Evolutionary conservation across 306 rosid species (phyloP).

Genomic region (Cucurbita maxima): DNA sequence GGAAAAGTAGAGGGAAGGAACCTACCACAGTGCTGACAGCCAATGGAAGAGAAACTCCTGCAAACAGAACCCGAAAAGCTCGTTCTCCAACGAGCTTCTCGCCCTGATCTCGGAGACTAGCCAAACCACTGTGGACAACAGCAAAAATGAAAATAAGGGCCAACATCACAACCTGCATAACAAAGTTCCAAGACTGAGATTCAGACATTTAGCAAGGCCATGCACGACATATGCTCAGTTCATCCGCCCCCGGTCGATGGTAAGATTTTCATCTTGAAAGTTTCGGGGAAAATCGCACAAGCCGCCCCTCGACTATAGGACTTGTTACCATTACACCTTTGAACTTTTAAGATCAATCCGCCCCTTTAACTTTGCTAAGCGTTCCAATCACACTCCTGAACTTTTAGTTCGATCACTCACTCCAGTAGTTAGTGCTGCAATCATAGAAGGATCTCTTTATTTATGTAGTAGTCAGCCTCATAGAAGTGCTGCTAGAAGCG

Average conservation of each 20-base stretch:
- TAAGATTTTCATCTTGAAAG: neutral
- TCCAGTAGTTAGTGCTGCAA: no score
- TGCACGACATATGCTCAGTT: neutral
- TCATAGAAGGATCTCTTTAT: no score
- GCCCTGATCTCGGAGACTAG: conserved; percentile 62
- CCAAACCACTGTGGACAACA: conserved; percentile 73
- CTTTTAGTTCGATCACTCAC: no score
- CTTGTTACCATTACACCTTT: no score
- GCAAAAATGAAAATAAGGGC: conserved; percentile 58
- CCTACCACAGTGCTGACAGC: conserved; percentile 75
- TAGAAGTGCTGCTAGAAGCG: no score
- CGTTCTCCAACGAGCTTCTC: conserved; percentile 88
- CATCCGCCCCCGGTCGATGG: neutral
- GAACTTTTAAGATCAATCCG: no score
- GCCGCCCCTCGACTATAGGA: no score
- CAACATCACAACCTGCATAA: conserved; percentile 73
- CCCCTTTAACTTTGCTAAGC: no score
- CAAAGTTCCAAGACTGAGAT: conserved; percentile 11
- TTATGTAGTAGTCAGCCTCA: no score
- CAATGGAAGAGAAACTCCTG: conserved; percentile 75
- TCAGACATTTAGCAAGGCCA: neutral
- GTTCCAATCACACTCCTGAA: no score
- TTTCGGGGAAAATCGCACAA: no score
- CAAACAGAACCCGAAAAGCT: conserved; percentile 87
- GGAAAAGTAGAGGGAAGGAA: conserved; percentile 12